Base-by-base conservation (phyloP, 2,329 filamentous ascomycete genomes). In the Teratosphaeria viscida region DNA sequence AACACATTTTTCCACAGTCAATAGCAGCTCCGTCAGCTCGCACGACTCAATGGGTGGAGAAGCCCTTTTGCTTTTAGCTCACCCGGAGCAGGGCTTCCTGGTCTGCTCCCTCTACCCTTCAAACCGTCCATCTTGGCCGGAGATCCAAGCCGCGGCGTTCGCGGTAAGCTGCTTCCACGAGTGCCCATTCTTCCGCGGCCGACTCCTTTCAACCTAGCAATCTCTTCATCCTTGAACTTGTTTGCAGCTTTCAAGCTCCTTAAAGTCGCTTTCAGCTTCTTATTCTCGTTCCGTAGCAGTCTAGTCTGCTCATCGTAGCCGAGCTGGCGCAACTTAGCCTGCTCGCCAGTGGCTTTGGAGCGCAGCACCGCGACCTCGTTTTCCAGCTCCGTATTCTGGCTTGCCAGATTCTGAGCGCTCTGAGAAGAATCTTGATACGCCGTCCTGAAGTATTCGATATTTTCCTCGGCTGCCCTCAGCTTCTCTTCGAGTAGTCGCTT, bases 391-490 rank as follows among this genome's bases (percentile, higher is more conserved):
- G 70, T 70, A 63, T 81, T 81, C 65, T 83, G 78, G 1, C 72
- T 66, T 23, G 73, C 71, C 2, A 83, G 71, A 16, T 76, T 74
- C 14, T 74, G 73, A 2, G 78, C 78, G 1, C 75, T 70, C 35
- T 78, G 77, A 8, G 82, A 83, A 0, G 81, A 79, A 26, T 80
- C 76, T 65, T 87, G 85, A 65, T 88, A 89, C 10, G 79, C 75
- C 3, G 77, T 76, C 57, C 82, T 79, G 12, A 78, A 74, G 65
- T 85, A 89, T 1, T 84, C 81, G 29, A 79, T 73, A 3, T 85
- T 81, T 14, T 74, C 75, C 32, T 80, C 72, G 1, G 70, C 62
- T 14, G 65, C 70, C 35, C 69, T 62, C 12, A 75, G 69, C 7
- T 69, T 65, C 43, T 67, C 67, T 10, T 70, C 64, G 5, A 70